Evolutionary conservation across 73 alveolate genomes (phyloP).

Genomic region (Tetrahymena thermophila): DNA sequence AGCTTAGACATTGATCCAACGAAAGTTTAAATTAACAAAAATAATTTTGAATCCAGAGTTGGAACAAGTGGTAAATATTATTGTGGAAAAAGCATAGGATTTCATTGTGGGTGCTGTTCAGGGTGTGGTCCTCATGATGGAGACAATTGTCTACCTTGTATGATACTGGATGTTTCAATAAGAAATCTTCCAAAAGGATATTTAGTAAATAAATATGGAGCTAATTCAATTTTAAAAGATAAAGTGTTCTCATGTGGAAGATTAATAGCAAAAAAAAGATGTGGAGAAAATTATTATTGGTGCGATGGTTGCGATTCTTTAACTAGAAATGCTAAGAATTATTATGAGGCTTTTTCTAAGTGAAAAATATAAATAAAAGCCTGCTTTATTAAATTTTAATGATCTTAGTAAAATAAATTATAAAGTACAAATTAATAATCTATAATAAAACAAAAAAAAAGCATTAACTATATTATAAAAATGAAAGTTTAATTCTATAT

Average conservation of each 20-base stretch:
- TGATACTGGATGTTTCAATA: background rate
- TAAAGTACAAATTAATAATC: too few relatives aligned
- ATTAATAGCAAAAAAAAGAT: background rate
- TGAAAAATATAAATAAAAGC: background rate
- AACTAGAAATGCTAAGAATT: background rate
- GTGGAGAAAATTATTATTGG: background rate
- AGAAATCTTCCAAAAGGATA: background rate
- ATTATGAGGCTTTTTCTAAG: background rate
- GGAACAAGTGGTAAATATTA: background rate
- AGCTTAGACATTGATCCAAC: background rate
- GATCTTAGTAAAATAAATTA: too few relatives aligned
- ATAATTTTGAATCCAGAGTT: background rate
- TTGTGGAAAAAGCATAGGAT: background rate
- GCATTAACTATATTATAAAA: too few relatives aligned
- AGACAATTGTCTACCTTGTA: background rate
- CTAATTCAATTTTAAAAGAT: background rate
- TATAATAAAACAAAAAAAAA: too few relatives aligned
- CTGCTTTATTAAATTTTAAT: too few relatives aligned
- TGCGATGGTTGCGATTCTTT: background rate
- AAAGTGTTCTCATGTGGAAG: background rate
- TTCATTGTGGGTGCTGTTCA: background rate
- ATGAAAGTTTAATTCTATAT: too few relatives aligned
- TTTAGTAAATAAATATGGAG: background rate
- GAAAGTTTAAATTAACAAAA: background rate
- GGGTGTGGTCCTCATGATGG: background rate